Conservation (phyloP, 2,329 filamentous ascomycete genomes). For the Penicillium paneum region DNA sequence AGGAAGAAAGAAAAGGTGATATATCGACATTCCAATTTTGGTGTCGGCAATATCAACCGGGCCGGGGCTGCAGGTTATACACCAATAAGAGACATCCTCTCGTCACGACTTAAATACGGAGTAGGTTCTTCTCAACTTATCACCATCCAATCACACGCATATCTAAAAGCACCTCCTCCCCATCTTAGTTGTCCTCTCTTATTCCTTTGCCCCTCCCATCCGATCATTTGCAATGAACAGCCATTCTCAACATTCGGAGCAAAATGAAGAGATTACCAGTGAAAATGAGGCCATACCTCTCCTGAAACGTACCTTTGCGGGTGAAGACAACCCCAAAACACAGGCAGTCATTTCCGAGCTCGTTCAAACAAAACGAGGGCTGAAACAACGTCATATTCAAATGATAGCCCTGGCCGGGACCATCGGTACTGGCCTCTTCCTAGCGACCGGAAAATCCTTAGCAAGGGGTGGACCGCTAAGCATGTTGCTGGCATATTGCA, state of each 20-base stretch:
- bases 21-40: no score
- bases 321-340: neutral
- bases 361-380: slow-evolving; percentile 16
- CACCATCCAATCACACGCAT: neutral
- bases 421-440: slow-evolving; percentile 35
- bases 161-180: neutral
- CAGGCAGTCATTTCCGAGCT: slow-evolving; percentile 2
- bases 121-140: neutral
- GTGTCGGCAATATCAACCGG: neutral
- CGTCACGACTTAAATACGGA: neutral
- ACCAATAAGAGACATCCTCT: neutral
- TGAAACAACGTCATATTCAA: slow-evolving; percentile 29
- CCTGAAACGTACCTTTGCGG: neutral
- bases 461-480: slow-evolving; percentile 28
- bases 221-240: neutral
- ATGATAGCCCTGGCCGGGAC: slow-evolving; percentile 37
- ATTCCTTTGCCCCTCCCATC: neutral
- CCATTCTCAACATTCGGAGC: neutral
- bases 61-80: neutral
- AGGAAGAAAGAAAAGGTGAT: neutral
- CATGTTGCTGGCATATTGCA: slow-evolving; percentile 33
- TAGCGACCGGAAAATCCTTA: slow-evolving; percentile 30
- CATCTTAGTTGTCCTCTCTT: neutral
- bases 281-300: neutral
- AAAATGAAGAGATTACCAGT: neutral